Evolutionary conservation across 129 eudicot genomes (phyloP).

Genomic region (Gnaphalium uliginosum): DNA sequence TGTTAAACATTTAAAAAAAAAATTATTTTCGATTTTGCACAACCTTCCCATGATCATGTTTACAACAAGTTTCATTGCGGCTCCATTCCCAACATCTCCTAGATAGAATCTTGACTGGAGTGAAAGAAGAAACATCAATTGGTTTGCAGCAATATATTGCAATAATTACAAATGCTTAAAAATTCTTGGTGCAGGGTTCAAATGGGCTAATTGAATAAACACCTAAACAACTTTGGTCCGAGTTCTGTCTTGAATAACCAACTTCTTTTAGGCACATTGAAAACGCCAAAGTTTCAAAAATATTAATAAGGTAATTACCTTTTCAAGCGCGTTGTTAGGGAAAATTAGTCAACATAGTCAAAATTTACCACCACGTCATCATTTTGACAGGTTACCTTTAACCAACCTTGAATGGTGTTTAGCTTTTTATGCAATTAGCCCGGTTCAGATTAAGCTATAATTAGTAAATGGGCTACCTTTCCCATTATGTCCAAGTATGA

Average conservation of each 20-base stretch:
- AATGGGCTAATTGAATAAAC: not conserved
- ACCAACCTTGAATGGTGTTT: not conserved
- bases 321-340: not conserved
- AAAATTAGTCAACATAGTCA: not conserved
- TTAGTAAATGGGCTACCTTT: conserved; percentile 50
- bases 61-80: conserved; percentile 97
- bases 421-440: not conserved
- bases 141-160: not conserved
- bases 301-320: not conserved
- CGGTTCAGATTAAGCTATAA: not conserved
- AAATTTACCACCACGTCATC: not conserved
- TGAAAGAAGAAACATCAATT: conserved; percentile 8
- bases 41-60: conserved; percentile 99
- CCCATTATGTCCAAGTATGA: conserved; percentile 88
- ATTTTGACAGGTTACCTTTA: not conserved
- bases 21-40: conserved; percentile 7
- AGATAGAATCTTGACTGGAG: conserved; percentile 85
- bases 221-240: not conserved
- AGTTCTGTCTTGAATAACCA: not conserved
- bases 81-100: conserved; percentile 97
- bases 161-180: not conserved
- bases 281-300: not conserved
- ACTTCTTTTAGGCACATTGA: not conserved
- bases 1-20: not conserved
- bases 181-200: not conserved